Evolutionary conservation across 202 grass and related monocot species (phyloP).

Genomic region (Bolboschoenoplectus hybrid): DNA sequence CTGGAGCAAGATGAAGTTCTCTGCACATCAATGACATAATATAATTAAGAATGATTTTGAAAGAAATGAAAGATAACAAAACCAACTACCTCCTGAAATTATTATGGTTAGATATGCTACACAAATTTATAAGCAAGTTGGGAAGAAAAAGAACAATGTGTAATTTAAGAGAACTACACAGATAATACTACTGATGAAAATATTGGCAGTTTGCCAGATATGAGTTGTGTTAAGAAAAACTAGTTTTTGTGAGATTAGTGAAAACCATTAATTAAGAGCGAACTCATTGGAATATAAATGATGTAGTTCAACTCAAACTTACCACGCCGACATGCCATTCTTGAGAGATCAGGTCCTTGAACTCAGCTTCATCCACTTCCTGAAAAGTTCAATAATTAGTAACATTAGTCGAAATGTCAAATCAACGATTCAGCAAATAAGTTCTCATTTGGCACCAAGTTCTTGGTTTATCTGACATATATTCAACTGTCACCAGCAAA

Average conservation of each 20-base stretch:
- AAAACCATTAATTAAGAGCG: neutral
- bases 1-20: conserved; percentile 47
- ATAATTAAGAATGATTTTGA: neutral
- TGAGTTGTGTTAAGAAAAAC: neutral
- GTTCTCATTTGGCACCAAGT: neutral
- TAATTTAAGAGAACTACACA: conserved; percentile 1
- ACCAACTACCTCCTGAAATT: neutral
- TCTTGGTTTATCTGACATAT: conserved; percentile 5
- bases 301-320: conserved; percentile 43
- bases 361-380: conserved; percentile 83
- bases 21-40: conserved; percentile 44
- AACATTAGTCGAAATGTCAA: conserved; percentile 13
- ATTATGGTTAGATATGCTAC: neutral
- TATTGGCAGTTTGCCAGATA: neutral
- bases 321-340: conserved; percentile 98
- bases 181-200: neutral
- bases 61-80: neutral
- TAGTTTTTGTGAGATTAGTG: neutral
- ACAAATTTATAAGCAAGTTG: neutral
- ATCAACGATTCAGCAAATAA: conserved; percentile 4
- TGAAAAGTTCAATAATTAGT: conserved; percentile 34
- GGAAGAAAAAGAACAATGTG: neutral
- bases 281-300: conserved; percentile 8
- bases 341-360: conserved; percentile 76
- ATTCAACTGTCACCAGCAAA: neutral